These are phyloP conservation scores for Lichtheimia hyalospora DNA, from an alignment of 371 early-diverging fungal genomes.

Conservation along the genomic window DNA sequence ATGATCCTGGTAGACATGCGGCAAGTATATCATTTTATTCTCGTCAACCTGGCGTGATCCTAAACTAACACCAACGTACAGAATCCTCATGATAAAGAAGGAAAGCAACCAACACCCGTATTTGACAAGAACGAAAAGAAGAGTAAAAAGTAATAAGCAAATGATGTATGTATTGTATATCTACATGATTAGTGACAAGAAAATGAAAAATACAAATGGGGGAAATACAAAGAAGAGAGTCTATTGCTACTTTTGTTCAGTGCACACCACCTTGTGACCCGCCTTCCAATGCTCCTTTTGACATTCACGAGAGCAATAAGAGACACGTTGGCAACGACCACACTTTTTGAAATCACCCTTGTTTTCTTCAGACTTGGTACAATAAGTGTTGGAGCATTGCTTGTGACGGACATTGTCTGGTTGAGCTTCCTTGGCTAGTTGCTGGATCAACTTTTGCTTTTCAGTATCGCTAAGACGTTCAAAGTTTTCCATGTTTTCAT, in stretches of 20 bases:
- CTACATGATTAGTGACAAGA: neutral
- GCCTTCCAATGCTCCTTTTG: constrained; percentile 65
- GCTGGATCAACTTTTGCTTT: constrained; percentile 42
- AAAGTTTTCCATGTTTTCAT: constrained; percentile 40
- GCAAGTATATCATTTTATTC: too few species aligned
- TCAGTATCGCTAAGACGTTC: constrained; percentile 35
- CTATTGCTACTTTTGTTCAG: neutral
- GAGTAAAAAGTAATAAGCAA: neutral
- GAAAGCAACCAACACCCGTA: neutral
- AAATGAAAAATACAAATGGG: neutral
- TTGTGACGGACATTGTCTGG: constrained; percentile 37
- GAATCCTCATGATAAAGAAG: neutral
- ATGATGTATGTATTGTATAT: neutral
- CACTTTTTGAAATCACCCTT: constrained; percentile 59
- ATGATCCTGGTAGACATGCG: constrained; percentile 2
- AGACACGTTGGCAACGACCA: constrained; percentile 54
- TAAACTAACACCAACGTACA: too few species aligned
- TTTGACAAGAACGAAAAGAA: neutral
- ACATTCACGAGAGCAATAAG: constrained; percentile 61
- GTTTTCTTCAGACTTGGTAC: constrained; percentile 52
- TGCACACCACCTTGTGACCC: constrained; percentile 57
- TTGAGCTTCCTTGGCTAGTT: constrained; percentile 41
- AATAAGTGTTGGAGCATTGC: constrained; percentile 44
- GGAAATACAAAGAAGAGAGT: neutral
- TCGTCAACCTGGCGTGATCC: too few species aligned